These are phyloP conservation scores for Suillus discolor DNA, from an alignment of 768 basidiomycete genomes.

Conservation along the genomic window DNA sequence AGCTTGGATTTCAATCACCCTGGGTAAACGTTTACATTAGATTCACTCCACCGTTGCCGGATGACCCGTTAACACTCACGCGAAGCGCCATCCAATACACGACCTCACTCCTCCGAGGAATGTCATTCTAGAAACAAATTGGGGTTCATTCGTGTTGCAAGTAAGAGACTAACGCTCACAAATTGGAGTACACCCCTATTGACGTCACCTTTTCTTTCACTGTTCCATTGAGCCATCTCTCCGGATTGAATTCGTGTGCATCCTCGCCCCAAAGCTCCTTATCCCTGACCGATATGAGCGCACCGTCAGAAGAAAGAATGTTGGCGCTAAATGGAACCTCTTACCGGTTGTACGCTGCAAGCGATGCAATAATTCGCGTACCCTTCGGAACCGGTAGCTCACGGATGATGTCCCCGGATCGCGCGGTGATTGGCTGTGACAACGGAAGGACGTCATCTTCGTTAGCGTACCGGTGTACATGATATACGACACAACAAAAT, in stretches of 20 bases:
- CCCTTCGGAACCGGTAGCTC: constrained; percentile 53
- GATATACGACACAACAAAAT: constrained; percentile 51
- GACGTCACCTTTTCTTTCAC: constrained; percentile 20
- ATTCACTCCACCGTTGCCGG: background rate
- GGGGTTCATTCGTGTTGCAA: background rate
- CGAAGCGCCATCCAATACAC: constrained; percentile 36
- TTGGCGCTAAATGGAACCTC: background rate
- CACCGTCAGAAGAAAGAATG: background rate
- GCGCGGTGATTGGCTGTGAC: constrained; percentile 50
- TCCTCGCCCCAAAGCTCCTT: constrained; percentile 35
- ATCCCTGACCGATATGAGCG: constrained; percentile 18
- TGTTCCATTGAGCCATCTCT: constrained; percentile 27
- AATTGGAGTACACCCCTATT: constrained; percentile 31
- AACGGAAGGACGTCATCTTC: constrained; percentile 63
- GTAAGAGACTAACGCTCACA: constrained; percentile 20
- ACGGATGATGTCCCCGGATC: constrained; percentile 43
- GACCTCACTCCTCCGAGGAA: constrained; percentile 26
- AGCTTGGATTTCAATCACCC: constrained; percentile 54
- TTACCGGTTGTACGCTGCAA: constrained; percentile 58
- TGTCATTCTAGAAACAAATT: constrained; percentile 26
- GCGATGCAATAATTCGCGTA: constrained; percentile 52
- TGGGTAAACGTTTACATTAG: constrained; percentile 13
- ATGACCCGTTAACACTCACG: constrained; percentile 19
- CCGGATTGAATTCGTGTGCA: constrained; percentile 33
- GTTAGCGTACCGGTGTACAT: constrained; percentile 52